Evolutionary conservation across 768 basidiomycete species (phyloP).

Genomic region (Leccinum rimulosum): DNA sequence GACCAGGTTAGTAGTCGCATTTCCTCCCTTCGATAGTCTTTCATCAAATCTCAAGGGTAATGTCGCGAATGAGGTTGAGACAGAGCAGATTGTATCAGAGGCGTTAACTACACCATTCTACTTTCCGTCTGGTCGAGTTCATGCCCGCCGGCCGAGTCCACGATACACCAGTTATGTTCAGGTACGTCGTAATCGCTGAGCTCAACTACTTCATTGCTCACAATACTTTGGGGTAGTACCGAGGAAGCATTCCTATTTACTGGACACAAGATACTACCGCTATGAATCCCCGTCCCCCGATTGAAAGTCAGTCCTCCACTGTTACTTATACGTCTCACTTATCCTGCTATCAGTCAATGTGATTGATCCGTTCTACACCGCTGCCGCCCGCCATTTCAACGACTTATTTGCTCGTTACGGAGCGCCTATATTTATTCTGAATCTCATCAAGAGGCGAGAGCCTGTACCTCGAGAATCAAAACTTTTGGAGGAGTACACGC

Average conservation of each 20-base stretch:
- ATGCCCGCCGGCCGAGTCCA: conserved; percentile 63
- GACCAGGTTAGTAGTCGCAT: conserved; percentile 57
- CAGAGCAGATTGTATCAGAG: conserved; percentile 95
- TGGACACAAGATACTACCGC: conserved; percentile 94
- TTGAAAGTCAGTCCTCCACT: conserved; percentile 69
- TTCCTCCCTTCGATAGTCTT: not conserved
- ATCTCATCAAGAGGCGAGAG: conserved; percentile 87
- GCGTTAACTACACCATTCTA: conserved; percentile 88
- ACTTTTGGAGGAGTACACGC: conserved; percentile 83
- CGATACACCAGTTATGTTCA: conserved; percentile 96
- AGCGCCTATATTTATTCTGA: conserved; percentile 84
- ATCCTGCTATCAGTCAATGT: conserved; percentile 65
- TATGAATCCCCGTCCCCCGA: conserved; percentile 92
- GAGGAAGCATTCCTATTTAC: conserved; percentile 93
- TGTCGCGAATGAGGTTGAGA: conserved; percentile 98
- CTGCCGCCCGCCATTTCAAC: conserved; percentile 92
- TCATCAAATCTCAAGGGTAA: conserved; percentile 62
- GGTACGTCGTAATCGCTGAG: conserved; percentile 34
- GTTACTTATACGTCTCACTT: conserved; percentile 3
- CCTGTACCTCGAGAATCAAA: conserved; percentile 85
- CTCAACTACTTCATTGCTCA: not conserved
- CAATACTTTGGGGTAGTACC: conserved; percentile 52
- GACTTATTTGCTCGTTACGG: conserved; percentile 89
- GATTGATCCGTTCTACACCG: conserved; percentile 92
- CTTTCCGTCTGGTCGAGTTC: conserved; percentile 46